A percentile compares a stretch with the other conserved stretches of the same genome.
Evolutionary conservation across 1,139 yeast species (phyloP).

Genomic region (Magnusiomyces ingens): DNA sequence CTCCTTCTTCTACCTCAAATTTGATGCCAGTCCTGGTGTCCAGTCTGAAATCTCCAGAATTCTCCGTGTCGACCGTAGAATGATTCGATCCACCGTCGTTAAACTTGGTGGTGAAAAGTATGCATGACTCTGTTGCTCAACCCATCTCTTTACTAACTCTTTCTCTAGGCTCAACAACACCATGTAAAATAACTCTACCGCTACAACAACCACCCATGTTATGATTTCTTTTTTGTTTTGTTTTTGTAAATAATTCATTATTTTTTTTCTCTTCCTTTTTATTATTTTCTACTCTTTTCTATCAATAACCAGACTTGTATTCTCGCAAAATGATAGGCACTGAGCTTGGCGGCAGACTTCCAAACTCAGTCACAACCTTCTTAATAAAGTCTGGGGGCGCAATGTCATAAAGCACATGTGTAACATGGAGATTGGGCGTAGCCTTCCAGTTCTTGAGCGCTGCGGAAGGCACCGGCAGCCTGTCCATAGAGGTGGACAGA

Average conservation of each 20-base stretch:
- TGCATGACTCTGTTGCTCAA: constrained; percentile 1
- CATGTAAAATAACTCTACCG: not conserved
- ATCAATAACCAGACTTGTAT: constrained; percentile 45
- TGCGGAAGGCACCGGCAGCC: constrained; percentile 23
- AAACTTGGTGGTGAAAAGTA: constrained; percentile 53
- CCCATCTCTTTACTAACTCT: not conserved
- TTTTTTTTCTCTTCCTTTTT: not conserved
- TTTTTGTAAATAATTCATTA: not conserved
- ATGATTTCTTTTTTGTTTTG: not conserved
- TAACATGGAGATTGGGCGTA: constrained; percentile 57
- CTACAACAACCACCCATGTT: not conserved
- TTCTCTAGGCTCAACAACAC: not conserved
- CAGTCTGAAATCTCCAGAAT: constrained; percentile 81
- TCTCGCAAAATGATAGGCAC: constrained; percentile 95
- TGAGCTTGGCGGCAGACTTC: constrained; percentile 93
- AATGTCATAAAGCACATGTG: constrained; percentile 85
- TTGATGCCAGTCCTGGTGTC: constrained; percentile 79
- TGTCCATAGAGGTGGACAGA: constrained; percentile 41
- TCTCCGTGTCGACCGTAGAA: constrained; percentile 80
- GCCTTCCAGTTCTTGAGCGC: constrained; percentile 62
- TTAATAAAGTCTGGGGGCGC: constrained; percentile 93
- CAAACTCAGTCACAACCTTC: constrained; percentile 92
- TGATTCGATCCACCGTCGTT: constrained; percentile 68
- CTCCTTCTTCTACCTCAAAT: constrained; percentile 75
- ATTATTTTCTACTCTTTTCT: not conserved